Evolutionary conservation across 306 rosid species (phyloP), one percentile per base, ranked within the genome.

Genomic region (Dalbergia oliveri): DNA sequence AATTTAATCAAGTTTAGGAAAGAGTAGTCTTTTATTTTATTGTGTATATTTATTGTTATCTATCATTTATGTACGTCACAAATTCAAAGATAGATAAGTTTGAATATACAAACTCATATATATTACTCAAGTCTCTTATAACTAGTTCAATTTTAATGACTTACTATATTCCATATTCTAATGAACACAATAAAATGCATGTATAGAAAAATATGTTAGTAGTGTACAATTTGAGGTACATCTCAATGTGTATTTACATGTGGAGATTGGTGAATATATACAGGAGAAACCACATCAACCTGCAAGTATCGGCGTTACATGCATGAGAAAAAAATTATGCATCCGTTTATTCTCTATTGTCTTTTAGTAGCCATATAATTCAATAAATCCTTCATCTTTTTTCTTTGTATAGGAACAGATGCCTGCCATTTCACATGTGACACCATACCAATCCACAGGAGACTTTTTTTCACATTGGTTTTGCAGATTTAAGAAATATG

Each of bases 391-490:
- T 37, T 49, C 7, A 18, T 5, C 23, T 21, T 14, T 43, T n/a
- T 12, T 43, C 47, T 78, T 58, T n/a, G 7, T 37, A 51, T 9
- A 59, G 63, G 67, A 58, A 57, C 39, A 58, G 53, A 26, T 18
- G 26, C 41, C 77, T 60, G 72, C 81, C 49, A 68, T 59, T 23
- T 51, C 34, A 54, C 85, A 76, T 16, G 70, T 74, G 54, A 61
- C 63, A 66, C 35, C 65, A 65, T 56, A 31, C 59, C 62, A 60
- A 47, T 47, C 7, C 19, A 51, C 60, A 56, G n/a, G 58, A 26
- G 7, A 34, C 74, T 60, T 62, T 72, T 63, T 63, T 73, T 31
- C 49, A 68, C 54, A 11, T 15, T 70, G 31, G 12, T 66, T 8
- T 61, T 41, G 50, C n/a, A 9, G 45, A 66, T 62, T 61, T 62